Base-by-base conservation (phyloP, 208 protist genomes). In the Leishmania amazonensis region DNA sequence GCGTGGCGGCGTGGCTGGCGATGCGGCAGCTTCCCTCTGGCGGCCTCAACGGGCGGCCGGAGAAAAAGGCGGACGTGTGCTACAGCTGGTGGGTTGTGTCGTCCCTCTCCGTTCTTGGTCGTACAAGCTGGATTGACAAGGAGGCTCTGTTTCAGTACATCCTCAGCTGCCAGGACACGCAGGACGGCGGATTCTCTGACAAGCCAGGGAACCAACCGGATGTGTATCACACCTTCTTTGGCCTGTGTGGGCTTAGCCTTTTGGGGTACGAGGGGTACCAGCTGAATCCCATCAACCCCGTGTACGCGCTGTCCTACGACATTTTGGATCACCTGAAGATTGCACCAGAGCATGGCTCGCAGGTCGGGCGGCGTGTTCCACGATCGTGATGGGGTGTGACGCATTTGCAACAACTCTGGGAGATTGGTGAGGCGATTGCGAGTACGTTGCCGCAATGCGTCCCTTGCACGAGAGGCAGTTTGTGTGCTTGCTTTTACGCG, bases 1-100 rank as follows among this genome's bases (percentile, higher is more conserved):
- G 90, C 53, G 91, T 99, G 15, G 95, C 93, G 9, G 98, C 96
- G 90, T 99, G 99, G 99, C 93, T 99, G 24, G 95, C 94, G 70
- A 99, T 99, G 91, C 96, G 99, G 62, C 99, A 99, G 89, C 84
- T 98, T 4, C 89, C 98, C 19, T 96, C 96, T 31, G 99, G 99
- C 38, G 99, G 99, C 3, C 92, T 99, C 24, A 99, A 99, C 86
- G 99, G 99, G 1, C 90, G 99, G 11, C 99, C 99, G 2, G 99
- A 99, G 87, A 99, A 99, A 86, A 94, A 99, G 81, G 95, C 99
- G 21, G 99, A 99, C 85, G 99, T 99, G 49, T 99, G 99, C 92
- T 99, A 99, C 82, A 99, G 98, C 68, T 99, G 99, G 99, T 99
- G 99, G 99, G 98, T 99, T 6, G 88, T 99, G 9, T 98, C 99